Conservation (phyloP, 78 protist species). For the Dictyostelium discoideum region DNA sequence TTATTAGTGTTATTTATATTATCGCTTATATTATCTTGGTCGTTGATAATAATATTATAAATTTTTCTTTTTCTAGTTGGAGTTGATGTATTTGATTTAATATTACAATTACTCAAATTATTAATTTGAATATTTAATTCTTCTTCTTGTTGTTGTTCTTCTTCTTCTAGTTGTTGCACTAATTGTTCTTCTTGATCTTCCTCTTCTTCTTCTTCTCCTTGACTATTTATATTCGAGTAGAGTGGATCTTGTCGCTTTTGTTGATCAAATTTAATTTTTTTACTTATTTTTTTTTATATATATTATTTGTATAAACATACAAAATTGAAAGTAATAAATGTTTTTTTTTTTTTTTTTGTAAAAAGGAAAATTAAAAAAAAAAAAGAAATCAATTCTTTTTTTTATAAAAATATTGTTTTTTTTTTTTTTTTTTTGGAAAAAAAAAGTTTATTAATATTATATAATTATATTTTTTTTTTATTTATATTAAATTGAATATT, state of each 20-base stretch:
- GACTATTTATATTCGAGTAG: slow-evolving; percentile 3
- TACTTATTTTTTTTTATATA: slow-evolving; percentile 14
- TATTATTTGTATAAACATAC: background rate
- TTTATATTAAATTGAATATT: too few relatives aligned
- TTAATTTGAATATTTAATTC: background rate
- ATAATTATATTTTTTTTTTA: background rate
- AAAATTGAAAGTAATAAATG: background rate
- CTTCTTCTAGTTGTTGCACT: background rate
- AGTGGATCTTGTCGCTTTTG: background rate
- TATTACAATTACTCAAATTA: slow-evolving; percentile 19
- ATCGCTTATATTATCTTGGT: background rate
- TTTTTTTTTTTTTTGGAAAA: background rate
- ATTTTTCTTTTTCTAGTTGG: slow-evolving; percentile 7
- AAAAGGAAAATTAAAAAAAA: background rate
- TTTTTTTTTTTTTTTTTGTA: background rate
- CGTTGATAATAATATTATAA: background rate
- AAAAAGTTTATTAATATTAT: background rate
- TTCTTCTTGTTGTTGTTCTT: background rate
- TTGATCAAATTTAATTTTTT: slow-evolving; percentile 20
- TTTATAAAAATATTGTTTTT: background rate
- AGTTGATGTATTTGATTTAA: slow-evolving; percentile 3
- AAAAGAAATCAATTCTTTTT: background rate
- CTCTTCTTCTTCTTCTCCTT: background rate
- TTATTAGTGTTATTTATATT: background rate
- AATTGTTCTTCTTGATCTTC: background rate